A percentile compares a stretch with the other conserved stretches of the same genome.
phyloP scores from a whole-genome alignment of 345 rosid genomes.

The Sisymbrium irio region DNA sequence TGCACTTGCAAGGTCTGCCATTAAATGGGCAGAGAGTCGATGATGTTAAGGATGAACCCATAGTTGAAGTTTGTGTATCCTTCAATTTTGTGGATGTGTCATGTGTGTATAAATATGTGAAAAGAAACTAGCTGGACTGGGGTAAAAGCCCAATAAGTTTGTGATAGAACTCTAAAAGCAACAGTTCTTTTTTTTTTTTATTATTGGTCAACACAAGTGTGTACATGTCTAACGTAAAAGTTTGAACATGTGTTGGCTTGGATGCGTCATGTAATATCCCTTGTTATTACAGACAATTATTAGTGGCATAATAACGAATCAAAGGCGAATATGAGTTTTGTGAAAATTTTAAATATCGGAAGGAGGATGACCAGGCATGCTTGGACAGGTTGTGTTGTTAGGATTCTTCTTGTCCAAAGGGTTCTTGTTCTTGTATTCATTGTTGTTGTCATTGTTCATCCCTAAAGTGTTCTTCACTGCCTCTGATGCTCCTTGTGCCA shows the following conservation, averaged over 20 bases:
- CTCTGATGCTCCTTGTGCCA: conserved; percentile 52
- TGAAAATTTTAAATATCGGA: conserved; percentile 20
- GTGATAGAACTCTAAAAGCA: conserved; percentile 9
- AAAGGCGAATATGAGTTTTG: background rate
- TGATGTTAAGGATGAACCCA: conserved; percentile 1
- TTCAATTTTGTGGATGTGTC: background rate
- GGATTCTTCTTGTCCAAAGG: conserved; percentile 34
- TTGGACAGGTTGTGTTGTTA: conserved; percentile 33
- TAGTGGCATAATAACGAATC: background rate
- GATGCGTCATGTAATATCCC: background rate
- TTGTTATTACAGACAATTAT: conserved; percentile 26
- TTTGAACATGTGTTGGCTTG: background rate
- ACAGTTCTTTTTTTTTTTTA: background rate
- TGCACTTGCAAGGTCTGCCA: conserved; percentile 54
- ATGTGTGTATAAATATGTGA: background rate
- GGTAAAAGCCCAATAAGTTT: too few species aligned
- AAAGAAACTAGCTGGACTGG: background rate
- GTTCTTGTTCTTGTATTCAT: conserved; percentile 30
- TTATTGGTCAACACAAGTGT: conserved; percentile 15
- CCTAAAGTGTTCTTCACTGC: conserved; percentile 48
- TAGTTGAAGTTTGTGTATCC: background rate
- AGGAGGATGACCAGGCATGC: conserved; percentile 39
- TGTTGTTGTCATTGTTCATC: conserved; percentile 26
- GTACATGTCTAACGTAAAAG: conserved; percentile 21
- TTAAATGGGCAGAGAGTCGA: conserved; percentile 47